These are phyloP conservation scores for Closterium sp. DNA, from an alignment of 139 green algal genomes.

Conservation along the genomic window DNA sequence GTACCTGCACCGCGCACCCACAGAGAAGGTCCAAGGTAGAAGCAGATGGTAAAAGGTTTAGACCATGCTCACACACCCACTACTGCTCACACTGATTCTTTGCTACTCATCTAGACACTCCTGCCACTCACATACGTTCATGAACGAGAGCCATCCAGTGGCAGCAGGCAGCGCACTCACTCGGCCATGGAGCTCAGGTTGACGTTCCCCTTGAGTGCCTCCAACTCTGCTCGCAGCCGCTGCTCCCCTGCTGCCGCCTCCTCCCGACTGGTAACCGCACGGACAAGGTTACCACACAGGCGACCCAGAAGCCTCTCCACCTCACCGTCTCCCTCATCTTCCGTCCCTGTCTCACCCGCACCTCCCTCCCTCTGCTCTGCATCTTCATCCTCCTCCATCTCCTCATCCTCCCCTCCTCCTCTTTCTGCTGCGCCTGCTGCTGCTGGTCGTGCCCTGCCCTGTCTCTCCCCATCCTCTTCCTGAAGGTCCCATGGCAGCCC, in stretches of 20 bases:
- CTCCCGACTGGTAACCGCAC: neutral
- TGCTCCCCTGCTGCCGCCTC: constrained; percentile 29
- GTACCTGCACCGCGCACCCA: constrained; percentile 56
- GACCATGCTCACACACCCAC: no score
- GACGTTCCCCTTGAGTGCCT: constrained; percentile 58
- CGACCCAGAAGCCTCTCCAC: neutral
- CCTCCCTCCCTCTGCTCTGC: constrained; percentile 18
- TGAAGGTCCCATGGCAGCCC: neutral
- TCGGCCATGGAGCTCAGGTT: constrained; percentile 54
- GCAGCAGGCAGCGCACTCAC: constrained; percentile 13
- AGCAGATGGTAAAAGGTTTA: no score
- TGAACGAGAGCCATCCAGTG: no score
- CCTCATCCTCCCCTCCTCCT: constrained; percentile 44
- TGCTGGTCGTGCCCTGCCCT: constrained; percentile 10
- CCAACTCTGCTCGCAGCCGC: constrained; percentile 41
- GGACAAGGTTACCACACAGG: neutral
- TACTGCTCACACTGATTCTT: no score
- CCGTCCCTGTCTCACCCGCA: neutral
- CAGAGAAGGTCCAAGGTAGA: neutral
- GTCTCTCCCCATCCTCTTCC: neutral
- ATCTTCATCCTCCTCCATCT: neutral
- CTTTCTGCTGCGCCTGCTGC: constrained; percentile 21
- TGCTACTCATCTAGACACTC: no score
- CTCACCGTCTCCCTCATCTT: no score
- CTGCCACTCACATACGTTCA: no score